Evolutionary conservation across 2,329 filamentous ascomycete genomes (phyloP).

Genomic region (Pseudocercospora fijiensis): DNA sequence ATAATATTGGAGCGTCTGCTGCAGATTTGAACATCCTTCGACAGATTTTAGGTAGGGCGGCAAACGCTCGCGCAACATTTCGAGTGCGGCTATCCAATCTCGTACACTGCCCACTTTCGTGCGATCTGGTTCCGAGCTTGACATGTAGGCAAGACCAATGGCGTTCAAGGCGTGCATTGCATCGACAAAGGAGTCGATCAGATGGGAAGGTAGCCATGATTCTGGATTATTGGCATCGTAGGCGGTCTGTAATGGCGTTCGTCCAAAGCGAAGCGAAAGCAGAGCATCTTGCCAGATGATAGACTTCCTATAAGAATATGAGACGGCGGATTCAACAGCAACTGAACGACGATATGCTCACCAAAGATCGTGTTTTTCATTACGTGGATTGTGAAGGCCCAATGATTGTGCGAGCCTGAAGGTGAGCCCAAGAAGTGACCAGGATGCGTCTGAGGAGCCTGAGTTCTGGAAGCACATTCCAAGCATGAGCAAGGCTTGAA

Average conservation of each 20-base stretch:
- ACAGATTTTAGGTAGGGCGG: background rate
- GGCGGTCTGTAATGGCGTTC: background rate
- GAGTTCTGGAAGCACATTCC: background rate
- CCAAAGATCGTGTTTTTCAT: background rate
- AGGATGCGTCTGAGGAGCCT: background rate
- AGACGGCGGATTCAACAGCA: background rate
- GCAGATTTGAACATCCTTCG: background rate
- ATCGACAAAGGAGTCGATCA: background rate
- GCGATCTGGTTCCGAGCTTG: background rate
- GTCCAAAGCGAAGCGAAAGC: background rate
- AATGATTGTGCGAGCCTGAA: background rate
- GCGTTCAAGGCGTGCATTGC: background rate
- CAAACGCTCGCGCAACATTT: background rate
- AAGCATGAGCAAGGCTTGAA: background rate
- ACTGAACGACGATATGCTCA: background rate
- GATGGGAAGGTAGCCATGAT: background rate
- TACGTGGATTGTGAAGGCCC: background rate
- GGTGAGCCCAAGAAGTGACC: background rate
- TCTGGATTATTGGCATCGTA: background rate
- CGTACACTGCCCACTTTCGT: background rate
- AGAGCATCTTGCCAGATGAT: background rate
- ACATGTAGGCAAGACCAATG: conserved; percentile 1
- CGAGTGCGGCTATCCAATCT: background rate
- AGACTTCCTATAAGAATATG: background rate
- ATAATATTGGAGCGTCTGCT: background rate